Evolutionary conservation across 169 alveolate genomes (phyloP).

Genomic region (Cryptosporidium xiaoi): DNA sequence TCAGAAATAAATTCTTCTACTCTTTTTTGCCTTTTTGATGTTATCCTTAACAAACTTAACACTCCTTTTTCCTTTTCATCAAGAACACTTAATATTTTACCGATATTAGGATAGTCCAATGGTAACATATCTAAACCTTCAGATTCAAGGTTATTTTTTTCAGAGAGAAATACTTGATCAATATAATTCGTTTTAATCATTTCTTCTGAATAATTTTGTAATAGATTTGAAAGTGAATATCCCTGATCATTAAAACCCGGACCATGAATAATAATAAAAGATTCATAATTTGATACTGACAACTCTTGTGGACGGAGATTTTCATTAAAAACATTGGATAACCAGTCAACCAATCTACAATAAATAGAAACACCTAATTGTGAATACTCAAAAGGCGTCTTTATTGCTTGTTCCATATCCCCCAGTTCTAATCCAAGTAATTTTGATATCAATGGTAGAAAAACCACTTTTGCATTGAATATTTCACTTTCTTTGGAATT

Average conservation of each 20-base stretch:
- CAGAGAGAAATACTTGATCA: conserved; percentile 26
- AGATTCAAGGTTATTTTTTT: conserved; percentile 32
- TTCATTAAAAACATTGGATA: conserved; percentile 10
- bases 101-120: conserved; percentile 34
- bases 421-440: conserved; percentile 40
- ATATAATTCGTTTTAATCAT: conserved; percentile 31
- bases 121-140: conserved; percentile 43
- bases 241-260: conserved; percentile 61
- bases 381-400: conserved; percentile 21
- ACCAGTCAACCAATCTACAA: conserved; percentile 50
- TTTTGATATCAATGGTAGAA: conserved; percentile 46
- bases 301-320: conserved; percentile 36
- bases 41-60: conserved; percentile 22
- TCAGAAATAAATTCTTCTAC: conserved; percentile 47
- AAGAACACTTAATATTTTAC: background rate
- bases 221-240: conserved; percentile 41
- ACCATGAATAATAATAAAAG: conserved; percentile 40
- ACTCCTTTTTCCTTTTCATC: conserved; percentile 41
- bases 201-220: conserved; percentile 69
- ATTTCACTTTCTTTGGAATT: conserved; percentile 9
- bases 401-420: background rate
- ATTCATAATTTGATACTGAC: background rate
- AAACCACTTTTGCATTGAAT: conserved; percentile 9
- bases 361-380: conserved; percentile 48
- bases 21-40: conserved; percentile 68